These are phyloP conservation scores for Allantophomopsis lycopodina DNA, from an alignment of 2,329 filamentous ascomycete species.

Conservation along the genomic window DNA sequence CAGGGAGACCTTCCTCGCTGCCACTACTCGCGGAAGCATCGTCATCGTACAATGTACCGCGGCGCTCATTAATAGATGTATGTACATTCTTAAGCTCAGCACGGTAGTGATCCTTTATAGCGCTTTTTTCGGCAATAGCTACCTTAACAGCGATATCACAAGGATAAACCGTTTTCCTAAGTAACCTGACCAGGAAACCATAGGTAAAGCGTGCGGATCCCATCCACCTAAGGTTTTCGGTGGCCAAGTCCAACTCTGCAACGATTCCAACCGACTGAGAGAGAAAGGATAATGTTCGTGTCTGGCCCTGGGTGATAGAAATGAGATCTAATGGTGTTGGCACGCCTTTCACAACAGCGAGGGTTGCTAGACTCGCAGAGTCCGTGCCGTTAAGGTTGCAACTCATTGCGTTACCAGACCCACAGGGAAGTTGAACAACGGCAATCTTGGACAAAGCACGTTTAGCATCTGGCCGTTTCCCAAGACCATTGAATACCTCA, in stretches of 20 bases:
- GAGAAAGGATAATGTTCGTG: conserved; percentile 70
- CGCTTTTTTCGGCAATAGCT: conserved; percentile 61
- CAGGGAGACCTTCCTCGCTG: conserved; percentile 44
- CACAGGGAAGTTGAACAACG: conserved; percentile 79
- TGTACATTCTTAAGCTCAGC: conserved; percentile 19
- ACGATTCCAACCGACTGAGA: conserved; percentile 84
- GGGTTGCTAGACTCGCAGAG: conserved; percentile 59
- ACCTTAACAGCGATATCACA: conserved; percentile 81
- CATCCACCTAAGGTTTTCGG: conserved; percentile 90
- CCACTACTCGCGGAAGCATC: conserved; percentile 16
- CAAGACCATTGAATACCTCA: conserved; percentile 90
- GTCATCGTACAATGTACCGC: conserved; percentile 17
- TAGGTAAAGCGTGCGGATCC: conserved; percentile 73
- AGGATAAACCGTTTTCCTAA: conserved; percentile 69
- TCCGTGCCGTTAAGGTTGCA: conserved; percentile 79
- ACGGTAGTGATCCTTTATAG: conserved; percentile 63
- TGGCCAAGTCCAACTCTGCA: conserved; percentile 80
- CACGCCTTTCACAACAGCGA: conserved; percentile 78
- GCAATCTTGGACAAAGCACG: conserved; percentile 65
- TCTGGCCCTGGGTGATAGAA: conserved; percentile 71
- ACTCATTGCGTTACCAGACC: conserved; percentile 88
- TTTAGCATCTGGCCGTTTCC: conserved; percentile 58
- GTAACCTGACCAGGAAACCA: conserved; percentile 65
- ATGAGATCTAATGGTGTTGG: conserved; percentile 75
- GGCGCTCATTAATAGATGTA: conserved; percentile 12